phyloP scores from a whole-genome alignment of 371 early-diverging fungal species.

The Thermomucor indicae-seudaticae region DNA sequence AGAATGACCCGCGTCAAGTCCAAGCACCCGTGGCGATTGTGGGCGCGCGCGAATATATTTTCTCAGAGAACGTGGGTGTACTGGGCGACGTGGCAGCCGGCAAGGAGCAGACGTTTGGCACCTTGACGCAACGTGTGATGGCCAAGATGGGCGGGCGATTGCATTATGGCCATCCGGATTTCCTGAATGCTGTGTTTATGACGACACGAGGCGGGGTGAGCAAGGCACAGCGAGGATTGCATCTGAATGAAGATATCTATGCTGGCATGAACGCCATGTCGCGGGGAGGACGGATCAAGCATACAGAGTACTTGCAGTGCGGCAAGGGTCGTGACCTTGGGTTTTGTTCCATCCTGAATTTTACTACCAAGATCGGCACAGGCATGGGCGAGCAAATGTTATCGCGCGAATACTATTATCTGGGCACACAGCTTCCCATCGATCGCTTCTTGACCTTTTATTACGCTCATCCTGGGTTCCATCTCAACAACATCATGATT shows the following conservation, averaged over 20 bases:
- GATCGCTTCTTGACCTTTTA: constrained; percentile 86
- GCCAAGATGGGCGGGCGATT: constrained; percentile 77
- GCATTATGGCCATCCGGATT: constrained; percentile 92
- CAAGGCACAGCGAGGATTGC: constrained; percentile 88
- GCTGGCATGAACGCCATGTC: constrained; percentile 87
- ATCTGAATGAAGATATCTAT: constrained; percentile 91
- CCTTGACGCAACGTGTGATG: constrained; percentile 85
- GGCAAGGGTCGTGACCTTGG: constrained; percentile 92
- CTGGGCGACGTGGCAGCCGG: constrained; percentile 89
- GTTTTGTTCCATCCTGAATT: constrained; percentile 84
- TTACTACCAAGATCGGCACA: constrained; percentile 86
- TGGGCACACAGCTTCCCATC: constrained; percentile 78
- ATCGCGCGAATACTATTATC: constrained; percentile 85
- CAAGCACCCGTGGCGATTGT: constrained; percentile 80
- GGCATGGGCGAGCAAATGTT: constrained; percentile 92
- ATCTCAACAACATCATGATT: constrained; percentile 89
- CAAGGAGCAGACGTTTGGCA: constrained; percentile 89
- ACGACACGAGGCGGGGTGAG: constrained; percentile 83
- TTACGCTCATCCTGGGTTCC: constrained; percentile 88
- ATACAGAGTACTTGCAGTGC: constrained; percentile 88
- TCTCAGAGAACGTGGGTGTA: constrained; percentile 84
- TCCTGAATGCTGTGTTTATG: constrained; percentile 86
- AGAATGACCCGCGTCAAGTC: neutral
- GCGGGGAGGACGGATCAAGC: constrained; percentile 87
- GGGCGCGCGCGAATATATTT: constrained; percentile 88